A percentile compares a stretch with the other conserved stretches of the same genome.
phyloP scores from a whole-genome alignment of 306 rosid genomes.

The Albizia julibrissin region DNA sequence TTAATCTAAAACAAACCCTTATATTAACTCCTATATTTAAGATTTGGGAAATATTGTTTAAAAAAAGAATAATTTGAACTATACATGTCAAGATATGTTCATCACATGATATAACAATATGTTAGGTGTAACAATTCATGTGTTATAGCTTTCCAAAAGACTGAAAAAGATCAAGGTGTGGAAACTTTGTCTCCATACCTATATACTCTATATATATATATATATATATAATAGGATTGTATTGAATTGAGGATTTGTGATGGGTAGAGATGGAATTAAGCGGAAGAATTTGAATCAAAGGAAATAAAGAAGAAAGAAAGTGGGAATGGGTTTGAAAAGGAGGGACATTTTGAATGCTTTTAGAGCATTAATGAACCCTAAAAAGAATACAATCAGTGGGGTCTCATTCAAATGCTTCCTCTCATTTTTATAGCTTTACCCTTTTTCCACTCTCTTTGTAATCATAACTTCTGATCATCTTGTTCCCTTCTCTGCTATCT shows the following conservation, averaged over 20 bases:
- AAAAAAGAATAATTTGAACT: neutral
- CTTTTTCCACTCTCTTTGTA: constrained; percentile 46
- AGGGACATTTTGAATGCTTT: constrained; percentile 57
- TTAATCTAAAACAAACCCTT: too few species aligned
- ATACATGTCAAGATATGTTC: neutral
- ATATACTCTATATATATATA: too few species aligned
- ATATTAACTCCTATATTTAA: too few species aligned
- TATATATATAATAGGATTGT: neutral
- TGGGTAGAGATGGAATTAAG: constrained; percentile 31
- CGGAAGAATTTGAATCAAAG: constrained; percentile 38
- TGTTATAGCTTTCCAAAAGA: constrained; percentile 50
- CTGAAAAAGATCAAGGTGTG: constrained; percentile 78
- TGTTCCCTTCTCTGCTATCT: constrained; percentile 29
- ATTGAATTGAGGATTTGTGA: constrained; percentile 1
- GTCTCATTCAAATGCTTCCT: constrained; percentile 44
- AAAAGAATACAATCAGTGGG: constrained; percentile 73
- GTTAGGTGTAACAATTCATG: neutral
- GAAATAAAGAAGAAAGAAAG: neutral
- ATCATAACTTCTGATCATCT: constrained; percentile 50
- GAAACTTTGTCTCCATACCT: constrained; percentile 88
- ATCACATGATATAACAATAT: neutral
- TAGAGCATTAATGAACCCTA: constrained; percentile 55
- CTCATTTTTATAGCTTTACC: neutral
- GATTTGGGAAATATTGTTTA: too few species aligned
- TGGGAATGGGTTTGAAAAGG: constrained; percentile 39